Evolutionary conservation across 163 green algal genomes (phyloP).

Genomic region (Coccomyxa subellipsoidea): DNA sequence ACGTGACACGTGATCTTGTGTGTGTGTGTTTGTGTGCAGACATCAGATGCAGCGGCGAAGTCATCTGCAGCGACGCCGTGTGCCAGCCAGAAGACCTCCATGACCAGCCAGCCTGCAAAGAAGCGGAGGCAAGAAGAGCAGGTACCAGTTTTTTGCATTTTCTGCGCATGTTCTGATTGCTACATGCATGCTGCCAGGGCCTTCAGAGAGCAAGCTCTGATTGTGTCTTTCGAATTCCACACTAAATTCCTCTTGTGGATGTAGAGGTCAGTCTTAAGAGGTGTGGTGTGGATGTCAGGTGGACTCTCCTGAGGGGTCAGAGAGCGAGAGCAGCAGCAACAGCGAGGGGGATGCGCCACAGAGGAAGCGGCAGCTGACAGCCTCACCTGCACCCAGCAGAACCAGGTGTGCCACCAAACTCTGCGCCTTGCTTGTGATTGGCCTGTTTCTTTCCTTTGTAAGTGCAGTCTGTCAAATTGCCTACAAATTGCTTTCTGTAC

Average conservation of each 20-base stretch:
- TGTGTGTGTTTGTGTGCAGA: neutral
- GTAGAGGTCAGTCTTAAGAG: neutral
- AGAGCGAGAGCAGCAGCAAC: neutral
- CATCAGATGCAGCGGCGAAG: neutral
- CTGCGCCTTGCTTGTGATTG: no score
- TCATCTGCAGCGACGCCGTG: neutral
- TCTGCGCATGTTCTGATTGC: neutral
- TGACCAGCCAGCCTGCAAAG: neutral
- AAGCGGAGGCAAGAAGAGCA: neutral
- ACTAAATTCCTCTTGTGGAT: neutral
- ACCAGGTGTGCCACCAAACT: no score
- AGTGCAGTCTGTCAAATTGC: no score
- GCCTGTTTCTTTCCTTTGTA: no score
- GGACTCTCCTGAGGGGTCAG: neutral
- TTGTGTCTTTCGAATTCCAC: no score
- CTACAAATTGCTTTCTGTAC: no score
- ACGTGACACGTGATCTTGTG: no score
- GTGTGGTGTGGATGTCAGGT: neutral
- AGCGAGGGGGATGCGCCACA: neutral
- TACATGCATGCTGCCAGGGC: neutral
- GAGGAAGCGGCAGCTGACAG: neutral
- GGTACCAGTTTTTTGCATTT: neutral
- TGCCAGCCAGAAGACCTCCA: neutral
- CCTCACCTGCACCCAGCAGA: neutral
- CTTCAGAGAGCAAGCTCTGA: no score